A percentile compares a stretch with the other conserved stretches of the same genome.
phyloP scores from a whole-genome alignment of 352 stramenopile genomes.

The Phytophthora sp. region DNA sequence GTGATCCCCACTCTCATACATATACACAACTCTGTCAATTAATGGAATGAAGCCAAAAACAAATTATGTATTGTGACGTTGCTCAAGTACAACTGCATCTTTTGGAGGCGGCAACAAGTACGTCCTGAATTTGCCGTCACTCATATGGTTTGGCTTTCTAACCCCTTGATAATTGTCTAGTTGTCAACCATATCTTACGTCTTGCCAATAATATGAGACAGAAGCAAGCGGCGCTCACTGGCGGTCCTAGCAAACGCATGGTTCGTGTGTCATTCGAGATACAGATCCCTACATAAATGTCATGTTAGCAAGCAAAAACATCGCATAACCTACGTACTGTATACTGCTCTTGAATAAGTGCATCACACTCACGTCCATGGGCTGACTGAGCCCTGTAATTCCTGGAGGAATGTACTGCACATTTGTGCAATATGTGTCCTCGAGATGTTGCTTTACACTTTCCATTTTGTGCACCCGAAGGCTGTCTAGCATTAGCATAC shows the following conservation, averaged over 20 bases:
- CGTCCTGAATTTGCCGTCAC: background rate
- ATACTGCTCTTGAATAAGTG: conserved; percentile 12
- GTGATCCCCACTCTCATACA: background rate
- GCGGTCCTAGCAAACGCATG: background rate
- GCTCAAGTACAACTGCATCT: conserved; percentile 9
- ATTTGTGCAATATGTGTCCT: conserved; percentile 2
- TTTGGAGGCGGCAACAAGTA: background rate
- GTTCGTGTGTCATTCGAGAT: conserved; percentile 1
- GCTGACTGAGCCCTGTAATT: conserved; percentile 13
- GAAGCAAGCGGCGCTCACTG: conserved; percentile 1
- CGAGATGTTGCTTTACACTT: conserved; percentile 2
- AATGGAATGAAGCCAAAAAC: too few relatives aligned
- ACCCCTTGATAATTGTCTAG: background rate
- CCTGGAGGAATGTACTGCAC: conserved; percentile 10
- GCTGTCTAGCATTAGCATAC: conserved; percentile 2
- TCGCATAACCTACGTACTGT: background rate
- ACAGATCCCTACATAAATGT: background rate
- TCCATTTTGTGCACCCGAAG: background rate
- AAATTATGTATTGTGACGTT: conserved; percentile 7
- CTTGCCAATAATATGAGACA: conserved; percentile 3
- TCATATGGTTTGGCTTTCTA: conserved; percentile 1
- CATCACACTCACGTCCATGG: conserved; percentile 13
- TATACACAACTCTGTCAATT: background rate
- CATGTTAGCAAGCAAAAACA: background rate
- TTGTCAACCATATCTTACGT: background rate